Base-by-base conservation (phyloP, 2,329 filamentous ascomycete genomes). In the Biscogniauxia sp. region DNA sequence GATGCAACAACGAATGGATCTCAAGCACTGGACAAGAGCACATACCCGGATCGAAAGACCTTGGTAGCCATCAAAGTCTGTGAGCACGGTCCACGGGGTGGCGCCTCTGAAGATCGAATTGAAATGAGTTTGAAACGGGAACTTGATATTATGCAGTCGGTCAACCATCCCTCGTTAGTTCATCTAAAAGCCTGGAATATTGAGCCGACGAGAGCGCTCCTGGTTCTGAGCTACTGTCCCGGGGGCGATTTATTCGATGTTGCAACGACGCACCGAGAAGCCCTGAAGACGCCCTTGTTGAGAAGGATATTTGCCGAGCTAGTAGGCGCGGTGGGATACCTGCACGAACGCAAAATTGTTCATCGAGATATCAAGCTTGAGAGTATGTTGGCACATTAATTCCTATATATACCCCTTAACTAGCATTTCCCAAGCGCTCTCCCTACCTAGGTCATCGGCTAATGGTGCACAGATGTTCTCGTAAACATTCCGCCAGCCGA, bases 311-410 rank as follows among this genome's bases (percentile, higher is more conserved):
- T 97, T 75, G 84, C 93, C 15, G 95, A 99, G 75, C 76, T 98
- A 64, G 88, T 98, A 23, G 88, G 86, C 63, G 95, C 94, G 0
- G 89, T 96, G 41, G 85, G 84, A 60, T 97, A 98, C 78, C 80
- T 99, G 54, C 95, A 99, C 75, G 81, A 86, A 57, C 82, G 91
- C 69, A 88, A 86, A 67, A 97, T 99, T 72, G 94, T 98, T 57
- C 95, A 99, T 74, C 88, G 95, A 62, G 95, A 99, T 75, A 96
- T 99, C 76, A 99, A 99, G 78, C 88, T 99, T 61, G 95, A 99
- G 81, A 85, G 91, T 95, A 84, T 77, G 88, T 82, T 53, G 1
- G 9, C 28, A 20, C 55, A 20, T 56, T 68, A 62, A 61, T 67
- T 53, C 37, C 32, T n/a, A 52, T 37, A 11, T 20, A 1, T 20